These are phyloP conservation scores for Eucalyptus pumila DNA, from an alignment of 345 rosid genomes.

Conservation along the genomic window DNA sequence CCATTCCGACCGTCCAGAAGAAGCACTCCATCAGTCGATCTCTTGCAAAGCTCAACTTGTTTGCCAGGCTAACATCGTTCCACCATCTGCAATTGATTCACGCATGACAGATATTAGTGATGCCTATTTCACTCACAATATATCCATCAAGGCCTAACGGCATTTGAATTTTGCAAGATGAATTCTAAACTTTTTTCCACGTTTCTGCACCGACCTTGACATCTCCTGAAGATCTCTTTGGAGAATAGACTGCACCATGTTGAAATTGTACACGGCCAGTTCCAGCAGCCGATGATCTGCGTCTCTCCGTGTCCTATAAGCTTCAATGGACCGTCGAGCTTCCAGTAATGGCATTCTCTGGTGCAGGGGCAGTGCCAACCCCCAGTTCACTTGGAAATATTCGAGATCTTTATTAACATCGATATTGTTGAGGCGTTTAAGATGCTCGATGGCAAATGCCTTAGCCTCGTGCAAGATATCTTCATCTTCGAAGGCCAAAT, in stretches of 20 bases:
- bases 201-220: background rate
- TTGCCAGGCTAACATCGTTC: conserved; percentile 7
- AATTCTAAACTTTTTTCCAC: background rate
- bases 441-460: background rate
- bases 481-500: conserved; percentile 20
- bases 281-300: conserved; percentile 1
- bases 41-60: conserved; percentile 20
- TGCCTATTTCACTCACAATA: background rate
- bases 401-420: background rate
- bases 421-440: background rate
- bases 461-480: conserved; percentile 3
- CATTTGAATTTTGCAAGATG: background rate
- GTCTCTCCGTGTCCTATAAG: background rate
- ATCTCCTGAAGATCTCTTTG: conserved; percentile 15
- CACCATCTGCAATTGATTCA: conserved; percentile 16
- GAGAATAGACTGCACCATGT: conserved; percentile 17
- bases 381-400: background rate
- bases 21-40: conserved; percentile 38
- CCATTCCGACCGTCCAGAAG: conserved; percentile 20
- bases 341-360: conserved; percentile 10
- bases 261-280: conserved; percentile 30
- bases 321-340: conserved; percentile 17
- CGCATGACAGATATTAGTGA: background rate
- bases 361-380: conserved; percentile 17
- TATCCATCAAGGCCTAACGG: background rate